These are phyloP conservation scores for Suhomyces choctaworum DNA, from an alignment of 1,139 yeast genomes.

Conservation along the genomic window DNA sequence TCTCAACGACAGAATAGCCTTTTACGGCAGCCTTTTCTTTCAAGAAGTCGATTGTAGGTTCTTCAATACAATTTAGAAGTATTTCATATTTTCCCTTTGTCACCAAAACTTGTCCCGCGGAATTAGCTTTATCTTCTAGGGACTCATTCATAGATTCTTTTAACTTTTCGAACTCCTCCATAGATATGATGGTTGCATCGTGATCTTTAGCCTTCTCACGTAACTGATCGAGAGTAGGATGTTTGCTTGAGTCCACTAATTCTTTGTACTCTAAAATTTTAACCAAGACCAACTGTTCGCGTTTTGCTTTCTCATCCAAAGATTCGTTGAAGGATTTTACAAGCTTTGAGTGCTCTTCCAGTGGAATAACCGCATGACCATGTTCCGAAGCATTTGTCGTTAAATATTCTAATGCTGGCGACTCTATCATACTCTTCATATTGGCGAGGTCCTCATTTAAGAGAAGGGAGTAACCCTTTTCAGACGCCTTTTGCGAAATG, in stretches of 20 bases:
- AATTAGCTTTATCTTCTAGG: constrained; percentile 18
- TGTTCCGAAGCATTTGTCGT: constrained; percentile 3
- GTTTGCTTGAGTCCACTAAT: constrained; percentile 9
- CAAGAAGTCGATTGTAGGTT: constrained; percentile 17
- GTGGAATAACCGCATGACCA: constrained; percentile 19
- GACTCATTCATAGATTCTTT: constrained; percentile 19
- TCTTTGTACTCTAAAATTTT: constrained; percentile 12
- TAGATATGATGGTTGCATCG: constrained; percentile 10
- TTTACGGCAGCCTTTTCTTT: constrained; percentile 10
- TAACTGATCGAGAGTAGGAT: constrained; percentile 10
- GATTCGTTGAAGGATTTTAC: constrained; percentile 7
- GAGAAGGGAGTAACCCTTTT: constrained; percentile 5
- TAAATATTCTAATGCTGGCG: constrained; percentile 10
- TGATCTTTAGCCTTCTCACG: constrained; percentile 25
- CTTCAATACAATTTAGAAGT: not conserved
- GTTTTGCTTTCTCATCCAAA: constrained; percentile 19
- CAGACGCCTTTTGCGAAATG: constrained; percentile 18
- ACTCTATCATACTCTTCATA: constrained; percentile 13
- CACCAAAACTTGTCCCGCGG: constrained; percentile 7
- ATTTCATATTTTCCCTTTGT: constrained; percentile 1
- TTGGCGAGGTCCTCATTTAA: constrained; percentile 15
- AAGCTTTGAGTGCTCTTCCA: constrained; percentile 10
- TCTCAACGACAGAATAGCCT: constrained; percentile 18
- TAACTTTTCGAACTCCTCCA: constrained; percentile 7
- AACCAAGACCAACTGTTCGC: constrained; percentile 15